A percentile compares a stretch with the other conserved stretches of the same genome.
These are phyloP conservation scores for Fraxinus floribunda DNA, from an alignment of 305 asterid genomes.

Conservation along the genomic window DNA sequence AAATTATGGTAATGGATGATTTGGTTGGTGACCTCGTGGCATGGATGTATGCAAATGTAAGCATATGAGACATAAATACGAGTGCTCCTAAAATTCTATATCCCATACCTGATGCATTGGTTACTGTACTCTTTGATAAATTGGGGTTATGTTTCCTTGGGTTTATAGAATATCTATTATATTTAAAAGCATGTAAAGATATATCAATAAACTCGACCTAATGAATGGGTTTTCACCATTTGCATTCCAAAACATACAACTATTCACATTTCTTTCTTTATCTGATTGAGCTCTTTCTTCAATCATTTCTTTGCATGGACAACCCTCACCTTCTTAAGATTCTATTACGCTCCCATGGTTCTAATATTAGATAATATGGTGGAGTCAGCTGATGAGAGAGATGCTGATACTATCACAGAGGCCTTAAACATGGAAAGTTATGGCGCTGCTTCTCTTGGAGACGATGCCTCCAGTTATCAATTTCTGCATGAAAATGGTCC, in stretches of 20 bases:
- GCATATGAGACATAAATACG: background rate
- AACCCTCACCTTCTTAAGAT: constrained; percentile 1
- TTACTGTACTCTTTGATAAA: background rate
- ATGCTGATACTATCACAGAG: constrained; percentile 29
- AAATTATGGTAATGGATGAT: background rate
- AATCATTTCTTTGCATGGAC: background rate
- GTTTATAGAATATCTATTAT: background rate
- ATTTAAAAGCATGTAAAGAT: background rate
- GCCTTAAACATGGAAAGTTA: constrained; percentile 36
- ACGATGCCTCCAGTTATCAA: constrained; percentile 42
- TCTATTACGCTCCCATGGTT: constrained; percentile 12
- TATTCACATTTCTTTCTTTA: background rate
- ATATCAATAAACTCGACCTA: background rate
- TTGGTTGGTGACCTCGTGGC: background rate
- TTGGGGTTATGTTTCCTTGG: background rate
- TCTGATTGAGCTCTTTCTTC: background rate
- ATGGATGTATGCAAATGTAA: background rate
- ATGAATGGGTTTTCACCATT: background rate
- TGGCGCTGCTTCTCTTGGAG: constrained; percentile 34
- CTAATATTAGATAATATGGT: constrained; percentile 30
- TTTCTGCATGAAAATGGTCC: constrained; percentile 45
- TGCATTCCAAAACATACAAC: background rate
- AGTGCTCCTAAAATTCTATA: background rate
- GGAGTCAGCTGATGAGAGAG: constrained; percentile 33
- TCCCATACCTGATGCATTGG: background rate